Conservation (phyloP, 2,329 filamentous ascomycete species). For the Colletotrichum godetiae region DNA sequence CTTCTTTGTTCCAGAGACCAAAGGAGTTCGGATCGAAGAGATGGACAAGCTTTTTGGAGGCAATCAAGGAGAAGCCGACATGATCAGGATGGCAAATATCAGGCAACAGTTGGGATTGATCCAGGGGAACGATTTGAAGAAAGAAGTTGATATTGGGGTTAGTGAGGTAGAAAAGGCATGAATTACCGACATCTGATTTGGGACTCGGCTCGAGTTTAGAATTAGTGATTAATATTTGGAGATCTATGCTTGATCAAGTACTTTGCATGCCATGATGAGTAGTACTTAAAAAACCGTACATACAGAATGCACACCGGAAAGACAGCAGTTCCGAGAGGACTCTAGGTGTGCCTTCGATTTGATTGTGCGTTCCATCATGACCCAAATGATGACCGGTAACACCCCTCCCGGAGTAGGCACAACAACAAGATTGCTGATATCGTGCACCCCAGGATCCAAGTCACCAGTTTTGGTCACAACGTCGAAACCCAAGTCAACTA, state of each 20-base stretch:
- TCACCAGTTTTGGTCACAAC: background rate
- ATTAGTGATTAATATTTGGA: background rate
- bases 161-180: background rate
- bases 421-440: background rate
- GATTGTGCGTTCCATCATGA: background rate
- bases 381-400: background rate
- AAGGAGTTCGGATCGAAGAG: conserved; percentile 64
- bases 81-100: conserved; percentile 6
- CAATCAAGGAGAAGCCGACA: conserved; percentile 26
- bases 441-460: background rate
- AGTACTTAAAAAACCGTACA: background rate
- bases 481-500: background rate
- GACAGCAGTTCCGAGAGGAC: background rate
- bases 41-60: conserved; percentile 60
- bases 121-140: background rate
- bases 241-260: background rate
- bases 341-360: background rate
- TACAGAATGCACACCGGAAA: background rate
- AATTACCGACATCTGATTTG: background rate
- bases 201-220: background rate
- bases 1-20: conserved; percentile 69
- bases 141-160: background rate
- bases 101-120: background rate
- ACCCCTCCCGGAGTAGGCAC: background rate
- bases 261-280: background rate